Evolutionary conservation across 1,284 basidiomycete genomes (phyloP).

Genomic region (Cryptococcus sp.): DNA sequence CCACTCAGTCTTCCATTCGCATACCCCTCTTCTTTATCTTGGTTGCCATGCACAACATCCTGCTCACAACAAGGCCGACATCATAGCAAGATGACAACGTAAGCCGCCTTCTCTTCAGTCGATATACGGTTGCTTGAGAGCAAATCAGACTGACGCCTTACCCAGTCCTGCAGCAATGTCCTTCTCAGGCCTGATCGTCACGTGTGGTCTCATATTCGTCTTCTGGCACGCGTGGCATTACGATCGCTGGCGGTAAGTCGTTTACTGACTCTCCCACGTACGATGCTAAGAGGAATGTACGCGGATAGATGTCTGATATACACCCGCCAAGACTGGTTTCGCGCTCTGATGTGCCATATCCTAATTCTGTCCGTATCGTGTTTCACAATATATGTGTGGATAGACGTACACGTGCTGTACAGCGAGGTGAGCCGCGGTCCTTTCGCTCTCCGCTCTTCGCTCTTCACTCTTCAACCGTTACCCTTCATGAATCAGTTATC

Average conservation of each 20-base stretch:
- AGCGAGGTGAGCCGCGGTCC: constrained; percentile 24
- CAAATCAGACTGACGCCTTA: too few species aligned
- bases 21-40: too few species aligned
- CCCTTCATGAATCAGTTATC: too few species aligned
- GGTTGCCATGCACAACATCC: too few species aligned
- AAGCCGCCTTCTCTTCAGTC: too few species aligned
- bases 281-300: not conserved
- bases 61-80: too few species aligned
- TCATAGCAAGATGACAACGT: too few species aligned
- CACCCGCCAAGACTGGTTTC: constrained; percentile 33
- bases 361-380: constrained; percentile 23
- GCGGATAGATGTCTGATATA: constrained; percentile 31
- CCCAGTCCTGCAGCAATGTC: constrained; percentile 23
- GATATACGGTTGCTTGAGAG: too few species aligned
- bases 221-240: constrained; percentile 44
- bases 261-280: not conserved
- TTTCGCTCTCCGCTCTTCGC: too few species aligned
- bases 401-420: constrained; percentile 30
- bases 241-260: constrained; percentile 32
- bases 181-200: constrained; percentile 24
- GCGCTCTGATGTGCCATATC: constrained; percentile 31
- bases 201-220: constrained; percentile 28
- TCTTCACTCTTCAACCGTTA: not conserved
- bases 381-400: constrained; percentile 22
- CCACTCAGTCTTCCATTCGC: too few species aligned